phyloP scores from a whole-genome alignment of 2,329 filamentous ascomycete genomes.

The Alternaria sp. region DNA sequence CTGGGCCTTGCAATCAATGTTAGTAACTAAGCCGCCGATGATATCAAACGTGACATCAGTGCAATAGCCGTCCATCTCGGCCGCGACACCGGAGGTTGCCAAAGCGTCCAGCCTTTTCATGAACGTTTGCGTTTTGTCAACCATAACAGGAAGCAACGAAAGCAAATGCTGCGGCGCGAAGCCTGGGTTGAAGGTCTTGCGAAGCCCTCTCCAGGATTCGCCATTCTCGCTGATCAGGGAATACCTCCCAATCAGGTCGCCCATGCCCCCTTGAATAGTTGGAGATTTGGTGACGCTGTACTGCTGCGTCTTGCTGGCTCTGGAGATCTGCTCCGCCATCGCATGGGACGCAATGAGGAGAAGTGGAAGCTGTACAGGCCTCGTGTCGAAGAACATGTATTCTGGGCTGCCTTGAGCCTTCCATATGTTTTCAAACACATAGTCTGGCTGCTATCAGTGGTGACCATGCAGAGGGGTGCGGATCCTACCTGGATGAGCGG shows the following conservation, averaged over 20 bases:
- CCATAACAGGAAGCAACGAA: constrained; percentile 41
- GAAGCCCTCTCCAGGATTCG: constrained; percentile 44
- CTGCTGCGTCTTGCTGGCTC: constrained; percentile 33
- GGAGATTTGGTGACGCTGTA: constrained; percentile 44
- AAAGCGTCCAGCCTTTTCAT: constrained; percentile 37
- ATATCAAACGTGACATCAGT: constrained; percentile 45
- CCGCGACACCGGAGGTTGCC: constrained; percentile 27
- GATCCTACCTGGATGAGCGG: constrained; percentile 37
- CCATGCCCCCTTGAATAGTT: constrained; percentile 30
- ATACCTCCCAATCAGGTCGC: constrained; percentile 30
- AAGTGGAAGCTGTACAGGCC: constrained; percentile 36
- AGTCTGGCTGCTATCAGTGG: constrained; percentile 30
- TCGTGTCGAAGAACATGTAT: constrained; percentile 38
- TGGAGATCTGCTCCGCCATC: constrained; percentile 44
- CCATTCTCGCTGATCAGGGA: constrained; percentile 39
- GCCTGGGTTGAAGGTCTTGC: constrained; percentile 46
- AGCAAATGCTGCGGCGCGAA: constrained; percentile 47
- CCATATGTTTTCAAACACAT: constrained; percentile 38
- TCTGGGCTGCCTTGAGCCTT: constrained; percentile 35
- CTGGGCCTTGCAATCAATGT: constrained; percentile 39
- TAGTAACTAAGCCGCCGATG: constrained; percentile 41
- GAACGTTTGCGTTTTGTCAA: constrained; percentile 46
- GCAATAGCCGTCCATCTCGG: constrained; percentile 40
- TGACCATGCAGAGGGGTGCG: neutral
- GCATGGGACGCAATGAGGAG: constrained; percentile 38